phyloP scores from a whole-genome alignment of 768 basidiomycete species.

The Tylopilus subfusipes region DNA sequence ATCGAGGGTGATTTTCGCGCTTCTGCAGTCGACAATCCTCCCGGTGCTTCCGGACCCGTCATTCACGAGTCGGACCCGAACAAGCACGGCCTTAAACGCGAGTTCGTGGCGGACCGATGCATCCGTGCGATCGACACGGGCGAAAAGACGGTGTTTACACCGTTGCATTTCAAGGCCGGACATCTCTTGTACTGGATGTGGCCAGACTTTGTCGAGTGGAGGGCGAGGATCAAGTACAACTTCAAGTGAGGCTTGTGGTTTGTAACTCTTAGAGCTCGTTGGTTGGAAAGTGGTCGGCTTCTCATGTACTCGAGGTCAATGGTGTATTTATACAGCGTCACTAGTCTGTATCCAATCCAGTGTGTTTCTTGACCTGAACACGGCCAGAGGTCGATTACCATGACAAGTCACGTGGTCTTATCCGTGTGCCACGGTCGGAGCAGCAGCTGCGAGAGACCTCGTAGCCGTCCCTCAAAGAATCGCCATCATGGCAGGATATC shows the following conservation, averaged over 20 bases:
- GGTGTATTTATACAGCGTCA: not conserved
- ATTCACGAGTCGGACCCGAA: slow-evolving; percentile 49
- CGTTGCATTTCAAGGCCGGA: slow-evolving; percentile 41
- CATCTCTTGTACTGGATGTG: slow-evolving; percentile 65
- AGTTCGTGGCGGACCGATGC: slow-evolving; percentile 56
- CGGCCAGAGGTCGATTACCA: too few relatives aligned
- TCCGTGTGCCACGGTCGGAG: too few relatives aligned
- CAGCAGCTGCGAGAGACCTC: too few relatives aligned
- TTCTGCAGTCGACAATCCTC: slow-evolving; percentile 64
- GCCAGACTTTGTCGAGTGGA: slow-evolving; percentile 55
- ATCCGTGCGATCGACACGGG: slow-evolving; percentile 56
- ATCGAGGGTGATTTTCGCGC: slow-evolving; percentile 78
- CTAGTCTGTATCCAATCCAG: not conserved
- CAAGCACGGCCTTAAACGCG: slow-evolving; percentile 54
- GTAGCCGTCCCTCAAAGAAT: too few relatives aligned
- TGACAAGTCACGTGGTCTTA: not conserved
- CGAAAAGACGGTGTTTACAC: slow-evolving; percentile 60
- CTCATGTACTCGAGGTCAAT: not conserved
- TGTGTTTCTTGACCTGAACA: not conserved
- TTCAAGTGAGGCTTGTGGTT: slow-evolving; percentile 31
- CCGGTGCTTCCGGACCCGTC: slow-evolving; percentile 27
- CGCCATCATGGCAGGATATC: too few relatives aligned
- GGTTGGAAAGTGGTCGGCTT: not conserved
- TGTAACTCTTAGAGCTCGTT: not conserved
- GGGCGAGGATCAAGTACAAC: slow-evolving; percentile 63